A percentile compares a stretch with the other conserved stretches of the same genome.
Conservation (phyloP, 2,329 filamentous ascomycete species). For the Monosporascus sp. region DNA sequence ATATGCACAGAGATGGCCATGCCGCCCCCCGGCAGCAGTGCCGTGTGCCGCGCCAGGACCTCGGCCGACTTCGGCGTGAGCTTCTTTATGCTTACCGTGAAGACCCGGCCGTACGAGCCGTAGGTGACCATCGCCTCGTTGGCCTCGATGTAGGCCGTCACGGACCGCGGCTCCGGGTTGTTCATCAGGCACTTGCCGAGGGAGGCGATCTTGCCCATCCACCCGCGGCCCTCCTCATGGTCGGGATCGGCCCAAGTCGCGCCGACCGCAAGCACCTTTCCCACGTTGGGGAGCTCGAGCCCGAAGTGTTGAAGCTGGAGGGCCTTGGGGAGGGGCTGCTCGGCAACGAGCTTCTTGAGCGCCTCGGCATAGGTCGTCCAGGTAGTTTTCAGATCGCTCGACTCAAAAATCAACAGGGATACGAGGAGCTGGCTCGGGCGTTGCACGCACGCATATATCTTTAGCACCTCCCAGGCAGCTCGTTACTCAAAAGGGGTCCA, state of each 20-base stretch:
- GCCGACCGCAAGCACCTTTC: constrained; percentile 17
- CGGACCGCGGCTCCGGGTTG: constrained; percentile 17
- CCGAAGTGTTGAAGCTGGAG: constrained; percentile 23
- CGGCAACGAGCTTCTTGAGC: constrained; percentile 13
- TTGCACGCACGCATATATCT: too few species aligned
- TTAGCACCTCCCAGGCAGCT: too few species aligned
- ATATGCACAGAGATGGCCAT: constrained; percentile 25
- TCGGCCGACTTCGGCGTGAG: constrained; percentile 20
- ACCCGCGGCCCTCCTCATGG: constrained; percentile 22
- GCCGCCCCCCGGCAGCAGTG: constrained; percentile 15
- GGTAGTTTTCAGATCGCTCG: constrained; percentile 20
- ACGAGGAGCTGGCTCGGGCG: constrained; percentile 14
- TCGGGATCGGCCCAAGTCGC: constrained; percentile 29
- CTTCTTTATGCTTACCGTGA: constrained; percentile 16
- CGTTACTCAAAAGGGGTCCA: neutral
- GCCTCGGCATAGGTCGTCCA: constrained; percentile 18
- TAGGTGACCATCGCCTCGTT: constrained; percentile 16
- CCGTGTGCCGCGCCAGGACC: constrained; percentile 18
- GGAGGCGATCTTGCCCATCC: constrained; percentile 21
- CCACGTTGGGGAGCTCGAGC: constrained; percentile 23
- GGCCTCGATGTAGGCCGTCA: constrained; percentile 14
- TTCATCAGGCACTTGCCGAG: constrained; percentile 22
- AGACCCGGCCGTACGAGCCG: constrained; percentile 11
- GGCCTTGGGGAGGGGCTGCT: constrained; percentile 5
- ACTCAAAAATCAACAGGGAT: constrained; percentile 27